These are phyloP conservation scores for Eudorina sp. DNA, from an alignment of 139 green algal species.

Conservation along the genomic window DNA sequence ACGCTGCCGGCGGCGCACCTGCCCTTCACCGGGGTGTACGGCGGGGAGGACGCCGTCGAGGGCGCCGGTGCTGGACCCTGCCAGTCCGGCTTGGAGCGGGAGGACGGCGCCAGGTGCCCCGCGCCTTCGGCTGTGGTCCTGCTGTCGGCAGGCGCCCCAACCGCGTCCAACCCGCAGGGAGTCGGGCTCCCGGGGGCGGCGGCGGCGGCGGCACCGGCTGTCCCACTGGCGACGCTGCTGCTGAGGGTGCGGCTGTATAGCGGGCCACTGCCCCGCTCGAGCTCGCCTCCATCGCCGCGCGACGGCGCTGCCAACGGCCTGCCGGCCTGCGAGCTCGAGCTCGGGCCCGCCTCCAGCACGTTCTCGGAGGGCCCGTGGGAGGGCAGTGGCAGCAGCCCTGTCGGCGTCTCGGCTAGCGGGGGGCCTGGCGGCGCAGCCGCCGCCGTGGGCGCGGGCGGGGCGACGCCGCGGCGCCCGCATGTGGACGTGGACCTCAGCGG, in stretches of 20 bases:
- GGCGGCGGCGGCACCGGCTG: background rate
- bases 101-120: background rate
- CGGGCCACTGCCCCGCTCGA: background rate
- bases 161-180: too few species aligned
- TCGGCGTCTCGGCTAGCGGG: background rate
- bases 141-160: background rate
- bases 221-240: background rate
- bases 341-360: too few species aligned
- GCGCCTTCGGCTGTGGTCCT: slow-evolving; percentile 2
- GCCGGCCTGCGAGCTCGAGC: too few species aligned
- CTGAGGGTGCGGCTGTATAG: background rate
- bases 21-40: background rate
- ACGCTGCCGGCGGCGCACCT: slow-evolving; percentile 8
- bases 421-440: background rate
- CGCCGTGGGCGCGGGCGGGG: too few species aligned
- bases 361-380: too few species aligned
- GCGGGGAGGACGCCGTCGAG: background rate
- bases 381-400: background rate
- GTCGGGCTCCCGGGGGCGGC: too few species aligned
- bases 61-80: background rate
- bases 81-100: too few species aligned
- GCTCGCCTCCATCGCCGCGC: too few species aligned
- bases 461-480: too few species aligned
- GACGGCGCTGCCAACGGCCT: too few species aligned
- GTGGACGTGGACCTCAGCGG: slow-evolving; percentile 26